These are phyloP conservation scores for Rhynchosporium agropyri DNA, from an alignment of 2,329 filamentous ascomycete species.

Conservation along the genomic window DNA sequence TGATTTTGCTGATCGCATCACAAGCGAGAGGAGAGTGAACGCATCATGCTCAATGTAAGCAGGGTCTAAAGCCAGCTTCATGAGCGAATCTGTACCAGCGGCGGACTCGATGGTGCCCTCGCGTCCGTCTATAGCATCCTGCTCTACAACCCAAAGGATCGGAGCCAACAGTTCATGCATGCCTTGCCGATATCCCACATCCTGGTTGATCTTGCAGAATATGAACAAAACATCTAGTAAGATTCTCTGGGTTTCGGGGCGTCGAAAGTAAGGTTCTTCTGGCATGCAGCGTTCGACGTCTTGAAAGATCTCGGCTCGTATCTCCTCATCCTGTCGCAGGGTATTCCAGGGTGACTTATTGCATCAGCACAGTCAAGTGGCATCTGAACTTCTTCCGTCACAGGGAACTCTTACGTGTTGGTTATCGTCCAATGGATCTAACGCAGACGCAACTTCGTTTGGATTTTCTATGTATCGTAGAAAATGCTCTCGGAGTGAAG, in stretches of 20 bases:
- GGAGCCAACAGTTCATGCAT: conserved; percentile 97
- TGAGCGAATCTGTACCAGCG: conserved; percentile 28
- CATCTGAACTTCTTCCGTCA: conserved; percentile 21
- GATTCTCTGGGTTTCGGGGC: conserved; percentile 74
- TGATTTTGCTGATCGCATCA: conserved; percentile 85
- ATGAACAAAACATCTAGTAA: conserved; percentile 90
- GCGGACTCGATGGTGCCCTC: conserved; percentile 43
- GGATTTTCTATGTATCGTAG: conserved; percentile 83
- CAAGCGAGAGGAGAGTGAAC: conserved; percentile 78
- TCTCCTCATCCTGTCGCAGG: conserved; percentile 79
- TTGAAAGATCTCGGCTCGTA: conserved; percentile 87
- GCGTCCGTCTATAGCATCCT: conserved; percentile 69
- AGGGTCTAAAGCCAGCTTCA: conserved; percentile 70
- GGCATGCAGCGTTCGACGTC: conserved; percentile 91
- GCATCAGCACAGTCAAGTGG: conserved; percentile 45
- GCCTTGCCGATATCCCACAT: conserved; percentile 89
- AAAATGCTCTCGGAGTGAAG: conserved; percentile 71
- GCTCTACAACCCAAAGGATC: conserved; percentile 79
- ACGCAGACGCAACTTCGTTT: conserved; percentile 71
- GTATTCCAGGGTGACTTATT: conserved; percentile 86
- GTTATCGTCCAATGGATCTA: conserved; percentile 88
- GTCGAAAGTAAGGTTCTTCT: conserved; percentile 87
- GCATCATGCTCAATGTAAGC: conserved; percentile 86
- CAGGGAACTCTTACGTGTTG: conserved; percentile 49
- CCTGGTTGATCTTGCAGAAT: conserved; percentile 89